phyloP scores from a whole-genome alignment of 805 yeast genomes.

The Lachancea cidri region DNA sequence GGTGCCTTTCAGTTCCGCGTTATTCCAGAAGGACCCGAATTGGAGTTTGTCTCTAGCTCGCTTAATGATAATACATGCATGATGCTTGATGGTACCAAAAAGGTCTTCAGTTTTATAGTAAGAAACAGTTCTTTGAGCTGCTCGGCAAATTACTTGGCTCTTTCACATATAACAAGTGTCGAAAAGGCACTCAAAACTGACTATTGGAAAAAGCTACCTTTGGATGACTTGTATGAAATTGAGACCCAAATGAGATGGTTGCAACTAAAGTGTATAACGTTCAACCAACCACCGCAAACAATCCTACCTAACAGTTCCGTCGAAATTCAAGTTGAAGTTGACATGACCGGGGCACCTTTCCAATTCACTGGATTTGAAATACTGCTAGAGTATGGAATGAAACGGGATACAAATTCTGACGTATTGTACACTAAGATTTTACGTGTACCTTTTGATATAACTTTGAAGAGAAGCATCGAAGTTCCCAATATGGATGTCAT shows the following conservation, averaged over 20 bases:
- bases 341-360: slow-evolving; percentile 20
- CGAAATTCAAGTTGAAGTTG: slow-evolving; percentile 21
- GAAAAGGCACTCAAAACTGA: slow-evolving; percentile 23
- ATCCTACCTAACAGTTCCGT: slow-evolving; percentile 22
- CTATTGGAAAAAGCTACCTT: slow-evolving; percentile 26
- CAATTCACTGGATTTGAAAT: slow-evolving; percentile 22
- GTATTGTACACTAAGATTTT: slow-evolving; percentile 22
- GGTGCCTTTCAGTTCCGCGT: slow-evolving; percentile 15
- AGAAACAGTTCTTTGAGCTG: slow-evolving; percentile 27
- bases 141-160: slow-evolving; percentile 21
- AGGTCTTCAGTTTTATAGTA: slow-evolving; percentile 16
- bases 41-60: slow-evolving; percentile 24
- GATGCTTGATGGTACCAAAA: slow-evolving; percentile 30
- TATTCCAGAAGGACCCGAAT: slow-evolving; percentile 28
- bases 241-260: slow-evolving; percentile 26
- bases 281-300: slow-evolving; percentile 15
- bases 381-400: slow-evolving; percentile 26
- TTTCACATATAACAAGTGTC: slow-evolving; percentile 21
- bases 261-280: slow-evolving; percentile 16
- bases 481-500: slow-evolving; percentile 71
- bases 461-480: slow-evolving; percentile 50
- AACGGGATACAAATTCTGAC: slow-evolving; percentile 6
- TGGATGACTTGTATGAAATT: slow-evolving; percentile 26
- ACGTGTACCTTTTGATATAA: slow-evolving; percentile 25
- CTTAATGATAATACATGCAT: slow-evolving; percentile 25